phyloP scores from a whole-genome alignment of 192 early-diverging fungal genomes.

The Phlyctochytrium arcticum region DNA sequence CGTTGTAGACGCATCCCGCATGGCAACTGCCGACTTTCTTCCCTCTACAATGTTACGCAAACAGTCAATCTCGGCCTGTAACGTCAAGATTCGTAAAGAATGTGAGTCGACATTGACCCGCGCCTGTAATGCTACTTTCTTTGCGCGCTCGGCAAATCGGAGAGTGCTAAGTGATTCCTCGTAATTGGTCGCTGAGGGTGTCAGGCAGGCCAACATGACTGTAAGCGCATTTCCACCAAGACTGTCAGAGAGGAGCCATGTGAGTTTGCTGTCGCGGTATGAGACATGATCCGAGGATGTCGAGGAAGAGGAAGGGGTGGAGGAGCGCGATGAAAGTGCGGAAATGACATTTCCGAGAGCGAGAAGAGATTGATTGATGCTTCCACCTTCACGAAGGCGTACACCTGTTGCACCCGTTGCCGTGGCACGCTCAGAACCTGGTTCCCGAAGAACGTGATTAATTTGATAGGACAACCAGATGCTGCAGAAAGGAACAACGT shows the following conservation, averaged over 20 bases:
- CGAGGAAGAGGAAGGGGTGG: constrained; percentile 1
- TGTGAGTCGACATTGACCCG: constrained; percentile 30
- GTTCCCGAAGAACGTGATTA: constrained; percentile 8
- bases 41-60: too few relatives aligned
- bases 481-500: not conserved
- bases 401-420: constrained; percentile 77
- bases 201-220: constrained; percentile 49
- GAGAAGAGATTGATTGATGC: constrained; percentile 78
- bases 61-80: too few relatives aligned
- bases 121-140: constrained; percentile 28
- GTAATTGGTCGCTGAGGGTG: constrained; percentile 19
- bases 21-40: too few relatives aligned
- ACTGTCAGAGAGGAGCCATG: constrained; percentile 46
- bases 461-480: not conserved
- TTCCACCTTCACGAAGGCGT: constrained; percentile 71
- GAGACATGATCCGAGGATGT: constrained; percentile 35
- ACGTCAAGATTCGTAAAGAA: too few relatives aligned
- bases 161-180: constrained; percentile 35
- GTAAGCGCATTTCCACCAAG: constrained; percentile 52
- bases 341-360: constrained; percentile 83
- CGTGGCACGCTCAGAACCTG: constrained; percentile 86
- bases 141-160: constrained; percentile 37
- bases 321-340: constrained; percentile 44
- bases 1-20: too few relatives aligned
- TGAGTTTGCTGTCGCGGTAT: constrained; percentile 54